These are phyloP conservation scores for Elsinoe australis DNA, from an alignment of 2,329 filamentous ascomycete species.

Conservation along the genomic window DNA sequence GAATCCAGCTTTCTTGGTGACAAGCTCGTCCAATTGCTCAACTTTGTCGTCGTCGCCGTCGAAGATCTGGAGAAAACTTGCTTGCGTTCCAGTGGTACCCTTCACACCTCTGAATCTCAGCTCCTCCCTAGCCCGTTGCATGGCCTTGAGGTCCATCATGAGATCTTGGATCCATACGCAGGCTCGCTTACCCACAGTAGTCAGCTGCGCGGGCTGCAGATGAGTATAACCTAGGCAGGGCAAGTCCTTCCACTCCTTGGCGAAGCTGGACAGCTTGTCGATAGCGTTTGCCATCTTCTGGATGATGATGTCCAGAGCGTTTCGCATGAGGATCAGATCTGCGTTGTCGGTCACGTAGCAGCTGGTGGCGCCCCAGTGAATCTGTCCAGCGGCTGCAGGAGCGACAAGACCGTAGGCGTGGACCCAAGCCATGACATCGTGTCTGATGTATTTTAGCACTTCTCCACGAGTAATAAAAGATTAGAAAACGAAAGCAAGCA, in stretches of 20 bases:
- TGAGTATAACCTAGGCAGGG: constrained; percentile 74
- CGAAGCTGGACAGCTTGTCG: constrained; percentile 64
- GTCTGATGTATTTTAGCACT: constrained; percentile 21
- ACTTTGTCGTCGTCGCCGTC: constrained; percentile 53
- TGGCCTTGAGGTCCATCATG: constrained; percentile 64
- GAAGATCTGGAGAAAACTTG: constrained; percentile 66
- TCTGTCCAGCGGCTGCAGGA: constrained; percentile 71
- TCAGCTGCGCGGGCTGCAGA: constrained; percentile 53
- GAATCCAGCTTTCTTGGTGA: constrained; percentile 61
- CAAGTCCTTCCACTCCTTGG: constrained; percentile 62
- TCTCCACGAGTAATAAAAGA: neutral
- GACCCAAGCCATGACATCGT: constrained; percentile 50
- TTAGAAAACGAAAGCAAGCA: too few species aligned
- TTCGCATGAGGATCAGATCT: constrained; percentile 67
- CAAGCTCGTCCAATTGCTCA: constrained; percentile 54
- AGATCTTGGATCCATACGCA: constrained; percentile 71
- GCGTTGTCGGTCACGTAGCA: constrained; percentile 66
- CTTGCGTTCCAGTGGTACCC: constrained; percentile 70
- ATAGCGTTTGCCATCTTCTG: constrained; percentile 74
- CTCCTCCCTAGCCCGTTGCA: constrained; percentile 60
- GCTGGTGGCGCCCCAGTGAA: constrained; percentile 64
- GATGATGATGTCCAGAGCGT: constrained; percentile 67
- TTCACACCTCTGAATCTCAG: constrained; percentile 69
- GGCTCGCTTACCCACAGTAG: constrained; percentile 57
- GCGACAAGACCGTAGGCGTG: constrained; percentile 61